Percentiles rank a stretch among this genome's conserved stretches.
Conservation (phyloP, 2,329 filamentous ascomycete genomes). For the Colletotrichum sp. region DNA sequence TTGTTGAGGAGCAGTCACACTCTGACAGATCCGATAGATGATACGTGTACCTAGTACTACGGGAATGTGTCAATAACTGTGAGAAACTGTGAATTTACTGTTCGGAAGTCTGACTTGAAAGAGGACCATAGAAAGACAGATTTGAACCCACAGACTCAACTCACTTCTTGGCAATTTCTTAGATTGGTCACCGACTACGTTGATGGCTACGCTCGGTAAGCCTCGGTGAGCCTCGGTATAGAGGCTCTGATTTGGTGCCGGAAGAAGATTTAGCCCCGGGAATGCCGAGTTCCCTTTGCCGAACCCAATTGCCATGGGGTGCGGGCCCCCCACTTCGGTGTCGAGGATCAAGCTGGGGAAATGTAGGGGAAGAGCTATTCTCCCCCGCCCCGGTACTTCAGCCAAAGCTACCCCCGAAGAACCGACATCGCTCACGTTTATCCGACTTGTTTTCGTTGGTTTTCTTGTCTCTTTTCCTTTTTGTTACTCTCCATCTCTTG, state of each 20-base stretch:
- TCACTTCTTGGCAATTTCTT: not conserved
- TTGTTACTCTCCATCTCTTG: not conserved
- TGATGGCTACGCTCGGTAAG: not conserved
- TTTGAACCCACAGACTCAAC: not conserved
- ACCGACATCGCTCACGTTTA: conserved; percentile 14
- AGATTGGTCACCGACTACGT: not conserved
- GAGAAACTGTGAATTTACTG: rapidly evolving
- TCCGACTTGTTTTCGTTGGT: conserved; percentile 5
- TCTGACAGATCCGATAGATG: not conserved
- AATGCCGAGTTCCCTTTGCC: conserved; percentile 2
- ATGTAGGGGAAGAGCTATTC: conserved; percentile 18
- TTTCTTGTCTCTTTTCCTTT: not conserved
- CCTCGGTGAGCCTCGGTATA: not conserved
- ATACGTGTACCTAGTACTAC: not conserved
- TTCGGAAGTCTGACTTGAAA: not conserved
- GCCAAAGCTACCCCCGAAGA: conserved; percentile 7
- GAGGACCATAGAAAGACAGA: not conserved
- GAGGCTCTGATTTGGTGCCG: not conserved
- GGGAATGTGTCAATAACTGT: not conserved
- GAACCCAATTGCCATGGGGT: conserved; percentile 20
- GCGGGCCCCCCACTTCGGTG: conserved; percentile 16
- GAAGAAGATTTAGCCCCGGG: conserved; percentile 14
- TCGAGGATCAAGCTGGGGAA: conserved; percentile 15
- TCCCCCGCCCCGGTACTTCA: conserved; percentile 10
- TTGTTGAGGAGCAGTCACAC: not conserved